Base-by-base conservation (phyloP, 306 rosid genomes). In the peach (Prunus persica) region DNA sequence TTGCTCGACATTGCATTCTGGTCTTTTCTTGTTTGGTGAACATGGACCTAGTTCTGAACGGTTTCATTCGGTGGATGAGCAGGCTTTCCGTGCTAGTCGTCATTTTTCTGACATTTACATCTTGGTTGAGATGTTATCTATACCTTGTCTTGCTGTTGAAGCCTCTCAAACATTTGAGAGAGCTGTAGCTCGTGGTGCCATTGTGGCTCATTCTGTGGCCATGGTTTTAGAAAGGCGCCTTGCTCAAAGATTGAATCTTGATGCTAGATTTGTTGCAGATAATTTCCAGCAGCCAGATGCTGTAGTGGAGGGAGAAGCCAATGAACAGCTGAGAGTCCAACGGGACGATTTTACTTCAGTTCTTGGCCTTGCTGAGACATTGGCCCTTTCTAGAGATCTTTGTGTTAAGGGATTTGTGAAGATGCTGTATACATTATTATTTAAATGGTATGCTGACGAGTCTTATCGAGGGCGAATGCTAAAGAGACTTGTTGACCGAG, bases 141-240 rank as follows among this genome's bases (percentile, higher is more conserved):
- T 96, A 82, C 99, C 98, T 67, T 91, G 98, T 77, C 92, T 96
- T 79, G 97, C 97, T 51, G 91, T 88, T 69, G 99, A 96, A 88
- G 97, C 98, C 46, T 88, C 98, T 62, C 98, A 96, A 85, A 91
- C 94, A 67, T 93, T 96, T 84, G 99, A 96, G 88, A 91, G 94
- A 89, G 94, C 97, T 83, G 93, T 96, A 56, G 90, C 97, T 61
- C 93, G 96, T 69, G 98, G 99, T 76, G 93, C 91, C 73, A 82
- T 96, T 76, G 72, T 81, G 69, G 96, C 96, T 78, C 93, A 89
- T 75, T 89, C 97, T 82, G 89, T 93, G 78, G 97, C 97, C 63
- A 80, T 93, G 78, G 97, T 93, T 77, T 85, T 96, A 86, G 96
- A 96, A 84, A 91, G 93, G 77, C 91, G 96, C 81, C 91, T 91